Evolutionary conservation across 495 filamentous ascomycete species (phyloP), one percentile per base, ranked within the genome.

Genomic region (Penicillium pancosmium): DNA sequence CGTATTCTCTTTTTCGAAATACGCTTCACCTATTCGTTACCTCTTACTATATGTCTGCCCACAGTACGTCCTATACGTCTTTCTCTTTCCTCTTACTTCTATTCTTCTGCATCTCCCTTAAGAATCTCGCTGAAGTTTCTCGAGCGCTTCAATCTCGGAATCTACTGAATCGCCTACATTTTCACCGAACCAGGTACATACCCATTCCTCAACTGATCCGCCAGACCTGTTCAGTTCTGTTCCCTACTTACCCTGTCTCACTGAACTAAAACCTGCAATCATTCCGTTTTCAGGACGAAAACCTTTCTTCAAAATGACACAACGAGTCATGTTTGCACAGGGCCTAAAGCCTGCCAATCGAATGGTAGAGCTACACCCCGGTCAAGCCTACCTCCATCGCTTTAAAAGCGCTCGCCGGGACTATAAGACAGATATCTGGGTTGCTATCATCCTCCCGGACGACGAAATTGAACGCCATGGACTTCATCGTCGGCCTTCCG

Each of bases 341-440:
- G n/a, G 41, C 41, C n/a, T 44, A 12, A 18, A 16, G 5, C 41
- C 7, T n/a, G 41, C n/a, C 16, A 44, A n/a, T 19, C 41, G 41
- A 4, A 16, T 44, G 12, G n/a, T 16, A 9, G 54, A 52, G 25
- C 52, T 63, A 0, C 21, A 60, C 2, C 34, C 60, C 5, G 63
- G 66, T 4, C 36, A 66, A 10, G 19, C 19, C 0, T 61, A 51
- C 11, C 33, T 68, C 7, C 34, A 55, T 12, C 60, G 66, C 2
- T 68, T 56, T 54, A 66, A 68, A n/a, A 68, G 63, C 9, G 31
- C 53, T 3, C 18, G 40, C 0, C 47, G 60, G 0, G 19, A 50
- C 0, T 59, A 68, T 52, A 54, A 47, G 34, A 55, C 55, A 1
- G 66, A 68, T 34, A 40, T 66, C 9, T 68, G 66, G 66, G 15